These are phyloP conservation scores for Cutaneotrichosporon sp. DNA, from an alignment of 1,284 basidiomycete genomes.

Conservation along the genomic window DNA sequence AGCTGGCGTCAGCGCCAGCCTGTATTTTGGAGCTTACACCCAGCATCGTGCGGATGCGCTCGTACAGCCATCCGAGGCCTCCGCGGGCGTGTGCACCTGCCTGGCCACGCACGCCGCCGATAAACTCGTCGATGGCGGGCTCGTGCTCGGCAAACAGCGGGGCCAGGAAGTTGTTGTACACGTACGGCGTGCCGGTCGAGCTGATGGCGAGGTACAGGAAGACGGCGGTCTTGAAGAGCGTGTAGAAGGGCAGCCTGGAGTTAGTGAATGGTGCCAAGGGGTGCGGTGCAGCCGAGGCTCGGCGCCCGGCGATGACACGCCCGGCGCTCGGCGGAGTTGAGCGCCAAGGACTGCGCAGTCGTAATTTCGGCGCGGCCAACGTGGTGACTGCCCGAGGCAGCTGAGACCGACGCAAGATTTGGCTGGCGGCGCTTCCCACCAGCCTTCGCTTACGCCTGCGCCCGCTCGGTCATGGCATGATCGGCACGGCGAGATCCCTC, in stretches of 20 bases:
- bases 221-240: conserved; percentile 68
- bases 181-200: conserved; percentile 72
- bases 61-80: conserved; percentile 43
- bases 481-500: too few relatives aligned
- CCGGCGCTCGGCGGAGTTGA: not conserved
- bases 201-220: conserved; percentile 72
- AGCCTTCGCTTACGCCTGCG: too few relatives aligned
- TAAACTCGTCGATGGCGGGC: conserved; percentile 65
- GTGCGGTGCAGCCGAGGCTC: too few relatives aligned
- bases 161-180: conserved; percentile 66
- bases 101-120: conserved; percentile 50
- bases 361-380: too few relatives aligned
- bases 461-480: too few relatives aligned
- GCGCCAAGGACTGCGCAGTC: not conserved
- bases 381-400: too few relatives aligned
- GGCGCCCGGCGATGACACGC: not conserved
- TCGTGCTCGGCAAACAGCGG: conserved; percentile 70
- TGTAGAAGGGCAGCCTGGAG: conserved; percentile 75
- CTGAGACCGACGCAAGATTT: too few relatives aligned
- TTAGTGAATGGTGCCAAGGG: not conserved
- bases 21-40: conserved; percentile 39
- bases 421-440: too few relatives aligned
- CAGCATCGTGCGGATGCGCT: conserved; percentile 38
- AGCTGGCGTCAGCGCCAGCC: conserved; percentile 15
- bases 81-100: conserved; percentile 36